These are phyloP conservation scores for Elongisporangium anandrum DNA, from an alignment of 352 stramenopile species.

Conservation along the genomic window DNA sequence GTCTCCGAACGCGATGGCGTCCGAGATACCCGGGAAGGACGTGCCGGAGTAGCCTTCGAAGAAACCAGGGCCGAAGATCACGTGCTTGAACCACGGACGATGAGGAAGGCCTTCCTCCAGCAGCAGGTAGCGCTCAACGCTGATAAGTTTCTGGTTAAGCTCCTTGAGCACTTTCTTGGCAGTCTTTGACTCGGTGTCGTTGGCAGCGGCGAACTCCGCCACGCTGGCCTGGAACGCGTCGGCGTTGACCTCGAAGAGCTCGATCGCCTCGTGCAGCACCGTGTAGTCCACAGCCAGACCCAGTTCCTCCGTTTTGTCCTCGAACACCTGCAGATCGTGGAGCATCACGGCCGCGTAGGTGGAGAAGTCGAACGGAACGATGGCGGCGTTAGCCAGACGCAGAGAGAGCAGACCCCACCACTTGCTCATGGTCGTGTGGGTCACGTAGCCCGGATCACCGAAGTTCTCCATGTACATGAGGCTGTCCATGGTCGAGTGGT, in stretches of 20 bases:
- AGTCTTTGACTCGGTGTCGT: slow-evolving; percentile 8
- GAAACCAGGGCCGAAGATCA: slow-evolving; percentile 38
- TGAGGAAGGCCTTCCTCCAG: slow-evolving; percentile 25
- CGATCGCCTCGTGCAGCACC: slow-evolving; percentile 30
- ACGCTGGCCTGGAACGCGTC: slow-evolving; percentile 14
- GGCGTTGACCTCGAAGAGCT: slow-evolving; percentile 24
- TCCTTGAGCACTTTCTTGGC: slow-evolving; percentile 7
- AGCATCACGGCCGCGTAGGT: slow-evolving; percentile 61
- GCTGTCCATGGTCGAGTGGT: slow-evolving; percentile 87
- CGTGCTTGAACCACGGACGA: slow-evolving; percentile 38
- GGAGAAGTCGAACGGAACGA: slow-evolving; percentile 72
- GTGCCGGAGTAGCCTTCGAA: slow-evolving; percentile 37
- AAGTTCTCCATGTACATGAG: slow-evolving; percentile 60
- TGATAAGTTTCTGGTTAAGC: slow-evolving; percentile 32
- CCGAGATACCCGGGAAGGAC: slow-evolving; percentile 23
- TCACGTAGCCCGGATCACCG: slow-evolving; percentile 54
- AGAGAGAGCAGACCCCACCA: slow-evolving; percentile 66
- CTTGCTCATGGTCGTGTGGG: slow-evolving; percentile 38
- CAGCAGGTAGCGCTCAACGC: slow-evolving; percentile 25
- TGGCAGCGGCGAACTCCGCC: slow-evolving; percentile 4
- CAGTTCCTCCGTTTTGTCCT: slow-evolving; percentile 15
- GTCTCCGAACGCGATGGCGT: slow-evolving; percentile 20
- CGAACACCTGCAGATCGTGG: slow-evolving; percentile 28
- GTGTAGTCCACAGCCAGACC: slow-evolving; percentile 25
- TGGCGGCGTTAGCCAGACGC: slow-evolving; percentile 36